Evolutionary conservation across 345 rosid genomes (phyloP).

Genomic region (Rhodamnia rubescens): DNA sequence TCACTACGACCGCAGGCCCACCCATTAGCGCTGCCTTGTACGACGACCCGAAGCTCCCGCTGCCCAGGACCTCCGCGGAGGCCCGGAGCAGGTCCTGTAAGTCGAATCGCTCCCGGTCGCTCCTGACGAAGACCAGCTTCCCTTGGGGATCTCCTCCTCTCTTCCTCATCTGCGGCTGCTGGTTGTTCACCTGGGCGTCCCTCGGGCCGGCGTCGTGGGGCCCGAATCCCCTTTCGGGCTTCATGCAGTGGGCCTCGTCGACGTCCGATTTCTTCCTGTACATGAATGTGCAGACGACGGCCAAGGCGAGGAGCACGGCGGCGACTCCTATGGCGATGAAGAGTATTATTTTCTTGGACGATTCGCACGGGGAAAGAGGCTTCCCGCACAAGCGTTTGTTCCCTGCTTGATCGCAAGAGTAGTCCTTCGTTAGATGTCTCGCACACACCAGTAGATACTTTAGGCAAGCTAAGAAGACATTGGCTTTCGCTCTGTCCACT

Average conservation of each 20-base stretch:
- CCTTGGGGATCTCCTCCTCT: background rate
- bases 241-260: slow-evolving; percentile 7
- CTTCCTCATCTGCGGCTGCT: background rate
- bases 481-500: background rate
- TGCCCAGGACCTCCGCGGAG: slow-evolving; percentile 71
- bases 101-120: slow-evolving; percentile 46
- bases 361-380: slow-evolving; percentile 52
- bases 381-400: slow-evolving; percentile 58
- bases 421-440: background rate
- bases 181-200: slow-evolving; percentile 6
- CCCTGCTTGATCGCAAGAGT: slow-evolving; percentile 16
- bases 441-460: no score
- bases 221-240: slow-evolving; percentile 9
- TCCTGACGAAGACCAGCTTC: slow-evolving; percentile 40
- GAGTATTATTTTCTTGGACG: slow-evolving; percentile 22
- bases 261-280: slow-evolving; percentile 1
- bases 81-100: slow-evolving; percentile 73
- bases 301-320: slow-evolving; percentile 1
- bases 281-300: slow-evolving; percentile 1
- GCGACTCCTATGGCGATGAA: slow-evolving; percentile 16
- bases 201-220: slow-evolving; percentile 2
- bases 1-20: slow-evolving; percentile 62
- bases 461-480: background rate
- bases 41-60: slow-evolving; percentile 68
- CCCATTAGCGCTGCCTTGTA: slow-evolving; percentile 54